phyloP scores from a whole-genome alignment of 345 rosid genomes.

The Turnera subulata region DNA sequence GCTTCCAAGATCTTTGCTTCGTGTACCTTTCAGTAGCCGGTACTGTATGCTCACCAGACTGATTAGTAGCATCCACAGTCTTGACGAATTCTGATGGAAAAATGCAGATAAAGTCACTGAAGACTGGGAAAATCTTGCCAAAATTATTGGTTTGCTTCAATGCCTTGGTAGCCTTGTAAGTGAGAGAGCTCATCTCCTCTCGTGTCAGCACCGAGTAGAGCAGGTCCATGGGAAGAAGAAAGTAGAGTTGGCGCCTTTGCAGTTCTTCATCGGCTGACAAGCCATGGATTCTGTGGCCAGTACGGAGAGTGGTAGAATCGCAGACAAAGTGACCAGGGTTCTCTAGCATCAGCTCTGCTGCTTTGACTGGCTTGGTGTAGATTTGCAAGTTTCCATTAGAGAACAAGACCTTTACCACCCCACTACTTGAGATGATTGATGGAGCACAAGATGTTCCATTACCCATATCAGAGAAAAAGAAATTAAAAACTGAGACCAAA shows the following conservation, averaged over 20 bases:
- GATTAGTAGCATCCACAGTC: background rate
- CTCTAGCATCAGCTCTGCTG: slow-evolving; percentile 41
- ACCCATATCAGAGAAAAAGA: slow-evolving; percentile 33
- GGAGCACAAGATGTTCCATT: slow-evolving; percentile 51
- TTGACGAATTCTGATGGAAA: slow-evolving; percentile 20
- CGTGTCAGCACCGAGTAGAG: slow-evolving; percentile 48
- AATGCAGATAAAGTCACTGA: slow-evolving; percentile 37
- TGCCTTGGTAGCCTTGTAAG: slow-evolving; percentile 33
- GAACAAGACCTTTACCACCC: slow-evolving; percentile 28
- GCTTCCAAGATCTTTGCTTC: slow-evolving; percentile 58
- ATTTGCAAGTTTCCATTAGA: slow-evolving; percentile 31
- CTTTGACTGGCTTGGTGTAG: slow-evolving; percentile 39
- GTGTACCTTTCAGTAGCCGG: slow-evolving; percentile 20
- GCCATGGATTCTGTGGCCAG: slow-evolving; percentile 39
- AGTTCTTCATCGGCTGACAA: slow-evolving; percentile 45
- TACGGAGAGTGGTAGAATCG: slow-evolving; percentile 30
- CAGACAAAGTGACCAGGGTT: slow-evolving; percentile 49
- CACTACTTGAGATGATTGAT: slow-evolving; percentile 23
- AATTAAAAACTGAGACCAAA: background rate
- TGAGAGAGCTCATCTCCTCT: slow-evolving; percentile 42
- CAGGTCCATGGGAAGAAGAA: slow-evolving; percentile 56
- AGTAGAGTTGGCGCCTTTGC: slow-evolving; percentile 36
- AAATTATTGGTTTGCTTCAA: slow-evolving; percentile 27
- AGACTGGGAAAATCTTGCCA: slow-evolving; percentile 38
- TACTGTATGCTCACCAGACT: background rate